Evolutionary conservation across 78 protist genomes (phyloP), one percentile per base, ranked within the genome.

Genomic region (Trichosphaerium sp.): DNA sequence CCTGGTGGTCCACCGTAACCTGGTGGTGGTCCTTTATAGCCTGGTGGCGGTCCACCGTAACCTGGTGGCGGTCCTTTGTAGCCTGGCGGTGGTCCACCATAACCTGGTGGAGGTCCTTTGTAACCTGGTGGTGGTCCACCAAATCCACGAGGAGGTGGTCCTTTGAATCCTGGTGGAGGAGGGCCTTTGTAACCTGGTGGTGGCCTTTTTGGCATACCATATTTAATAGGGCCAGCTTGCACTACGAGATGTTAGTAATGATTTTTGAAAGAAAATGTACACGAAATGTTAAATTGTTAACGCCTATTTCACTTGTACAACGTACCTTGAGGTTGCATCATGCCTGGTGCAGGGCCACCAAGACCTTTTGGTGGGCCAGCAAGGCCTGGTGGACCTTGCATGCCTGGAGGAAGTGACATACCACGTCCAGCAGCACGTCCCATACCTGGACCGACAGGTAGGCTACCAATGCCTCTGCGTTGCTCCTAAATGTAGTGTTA

Each of bases 321-420:
- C 64, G 63, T 69, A 28, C 72, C 73, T 32, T 67, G 85, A 28
- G 87, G 86, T 21, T 69, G 80, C 72, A 60, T 34, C 54, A 80
- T 55, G 18, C 74, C 75, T 3, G 69, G 70, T 2, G 78, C 71
- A 4, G 90, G 86, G 1, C 78, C 82, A 11, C 91, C 94, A 6
- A 85, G 84, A 21, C 91, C 94, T 18, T 86, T 35, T 12, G 61
- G 89, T 4, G 90, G 94, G 11, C 94, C 94, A 1, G 87, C 65
- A 0, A 89, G 74, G 15, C 94, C 91, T 2, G 56, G 56, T 12
- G 47, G 63, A 4, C 58, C 69, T 38, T 38, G 60, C 26, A 41
- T 56, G 21, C 48, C 28, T 18, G 75, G 69, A 6, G 42, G 57
- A 10, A 42, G 81, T 0, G 87, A 62, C 40, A 75, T 54, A 6